Conservation (phyloP, 2,329 filamentous ascomycete genomes). For the Atkinsonella texensis region DNA sequence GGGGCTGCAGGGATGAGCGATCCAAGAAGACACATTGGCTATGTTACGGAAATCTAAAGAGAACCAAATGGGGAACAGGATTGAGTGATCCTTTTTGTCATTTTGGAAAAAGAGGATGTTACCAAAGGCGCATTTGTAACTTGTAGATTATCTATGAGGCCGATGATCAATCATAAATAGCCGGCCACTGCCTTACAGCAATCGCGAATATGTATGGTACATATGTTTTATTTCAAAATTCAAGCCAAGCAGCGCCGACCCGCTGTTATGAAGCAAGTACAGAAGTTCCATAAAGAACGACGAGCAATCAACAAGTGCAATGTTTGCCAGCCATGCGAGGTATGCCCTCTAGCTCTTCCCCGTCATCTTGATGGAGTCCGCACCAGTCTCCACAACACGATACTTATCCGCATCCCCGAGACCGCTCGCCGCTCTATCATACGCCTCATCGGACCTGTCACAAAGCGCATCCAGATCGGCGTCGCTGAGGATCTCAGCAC, state of each 20-base stretch:
- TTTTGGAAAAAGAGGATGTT: not conserved
- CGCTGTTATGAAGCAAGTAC: not conserved
- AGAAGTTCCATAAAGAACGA: constrained; percentile 16
- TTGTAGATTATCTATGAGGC: not conserved
- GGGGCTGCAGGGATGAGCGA: constrained; percentile 10
- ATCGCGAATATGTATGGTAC: not conserved
- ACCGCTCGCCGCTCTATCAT: constrained; percentile 64
- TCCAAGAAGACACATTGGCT: constrained; percentile 41
- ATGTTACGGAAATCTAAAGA: constrained; percentile 44
- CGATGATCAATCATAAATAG: not conserved
- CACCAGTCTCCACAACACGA: constrained; percentile 66
- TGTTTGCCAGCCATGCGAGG: not conserved
- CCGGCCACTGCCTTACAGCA: not conserved
- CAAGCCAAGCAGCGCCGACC: not conserved
- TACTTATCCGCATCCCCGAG: constrained; percentile 61
- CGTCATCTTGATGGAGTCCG: constrained; percentile 36
- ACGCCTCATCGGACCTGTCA: constrained; percentile 57
- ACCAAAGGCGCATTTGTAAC: too few species aligned
- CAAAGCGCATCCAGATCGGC: constrained; percentile 67
- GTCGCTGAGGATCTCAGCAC: constrained; percentile 58
- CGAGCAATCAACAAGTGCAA: constrained; percentile 32
- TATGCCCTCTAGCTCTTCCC: constrained; percentile 8
- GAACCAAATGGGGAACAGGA: constrained; percentile 29
- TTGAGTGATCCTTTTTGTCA: not conserved
- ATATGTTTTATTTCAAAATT: not conserved